phyloP scores from a whole-genome alignment of 352 stramenopile species.

The Pythium sp. region DNA sequence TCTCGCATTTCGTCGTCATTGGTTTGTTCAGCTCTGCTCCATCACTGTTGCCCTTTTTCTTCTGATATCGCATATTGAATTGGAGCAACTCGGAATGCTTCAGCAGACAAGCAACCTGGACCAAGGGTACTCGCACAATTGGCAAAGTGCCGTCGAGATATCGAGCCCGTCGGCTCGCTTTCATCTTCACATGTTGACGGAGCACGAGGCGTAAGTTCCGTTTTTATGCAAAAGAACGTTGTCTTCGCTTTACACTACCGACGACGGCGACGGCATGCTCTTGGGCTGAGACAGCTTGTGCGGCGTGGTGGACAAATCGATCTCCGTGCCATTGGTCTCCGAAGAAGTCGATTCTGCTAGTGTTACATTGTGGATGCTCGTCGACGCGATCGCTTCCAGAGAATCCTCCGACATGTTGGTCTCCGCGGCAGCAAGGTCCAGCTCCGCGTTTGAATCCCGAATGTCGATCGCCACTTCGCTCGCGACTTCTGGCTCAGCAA shows the following conservation, averaged over 20 bases:
- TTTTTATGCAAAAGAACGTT: not conserved
- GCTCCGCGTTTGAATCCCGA: conserved; percentile 25
- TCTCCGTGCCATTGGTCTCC: conserved; percentile 24
- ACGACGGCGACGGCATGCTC: conserved; percentile 48
- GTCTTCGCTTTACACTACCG: conserved; percentile 42
- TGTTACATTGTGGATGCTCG: conserved; percentile 53
- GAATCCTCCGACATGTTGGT: conserved; percentile 15
- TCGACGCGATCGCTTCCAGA: conserved; percentile 20
- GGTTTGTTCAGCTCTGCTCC: not conserved
- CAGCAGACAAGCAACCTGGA: not conserved
- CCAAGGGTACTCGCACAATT: not conserved
- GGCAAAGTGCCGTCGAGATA: not conserved
- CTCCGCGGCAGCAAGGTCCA: conserved; percentile 3
- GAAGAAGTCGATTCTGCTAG: conserved; percentile 20
- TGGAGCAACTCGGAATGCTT: conserved; percentile 1
- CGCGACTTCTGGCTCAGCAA: conserved; percentile 3
- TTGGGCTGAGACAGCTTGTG: conserved; percentile 47
- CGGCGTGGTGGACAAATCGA: conserved; percentile 30
- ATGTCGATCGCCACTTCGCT: conserved; percentile 36
- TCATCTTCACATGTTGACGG: not conserved
- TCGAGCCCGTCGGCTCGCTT: not conserved
- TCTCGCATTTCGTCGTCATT: not conserved
- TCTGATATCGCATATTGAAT: not conserved
- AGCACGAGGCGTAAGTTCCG: not conserved
- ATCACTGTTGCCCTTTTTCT: not conserved